These are phyloP conservation scores for Ganoderma multipileum DNA, from an alignment of 1,284 basidiomycete species.

Conservation along the genomic window DNA sequence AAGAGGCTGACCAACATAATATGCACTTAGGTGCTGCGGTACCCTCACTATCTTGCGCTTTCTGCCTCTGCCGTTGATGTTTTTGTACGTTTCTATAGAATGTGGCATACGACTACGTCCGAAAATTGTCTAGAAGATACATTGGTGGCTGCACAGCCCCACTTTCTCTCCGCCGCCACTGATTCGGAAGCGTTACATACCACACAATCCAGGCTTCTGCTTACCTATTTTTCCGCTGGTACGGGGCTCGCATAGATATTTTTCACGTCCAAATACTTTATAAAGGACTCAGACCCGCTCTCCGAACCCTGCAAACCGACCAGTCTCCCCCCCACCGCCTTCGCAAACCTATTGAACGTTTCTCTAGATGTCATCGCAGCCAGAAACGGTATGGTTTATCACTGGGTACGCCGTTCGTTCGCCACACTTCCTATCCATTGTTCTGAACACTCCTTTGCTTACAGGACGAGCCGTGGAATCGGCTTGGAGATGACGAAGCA, in stretches of 20 bases:
- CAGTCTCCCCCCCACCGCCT: neutral
- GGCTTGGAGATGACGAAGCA: conserved; percentile 47
- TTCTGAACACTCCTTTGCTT: neutral
- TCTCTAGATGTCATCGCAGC: neutral
- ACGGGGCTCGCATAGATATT: neutral
- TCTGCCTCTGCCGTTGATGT: too few relatives aligned
- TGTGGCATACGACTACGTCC: neutral
- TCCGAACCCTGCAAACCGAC: neutral
- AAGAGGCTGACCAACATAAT: too few relatives aligned
- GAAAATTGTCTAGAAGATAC: neutral
- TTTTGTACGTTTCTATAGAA: too few relatives aligned
- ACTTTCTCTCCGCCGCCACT: neutral
- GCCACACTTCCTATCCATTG: neutral
- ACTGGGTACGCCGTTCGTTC: neutral
- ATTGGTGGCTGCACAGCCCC: neutral
- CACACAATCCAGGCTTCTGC: neutral
- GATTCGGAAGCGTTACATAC: neutral
- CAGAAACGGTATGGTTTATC: neutral
- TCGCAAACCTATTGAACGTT: neutral
- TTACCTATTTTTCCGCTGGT: too few relatives aligned
- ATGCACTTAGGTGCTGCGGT: too few relatives aligned
- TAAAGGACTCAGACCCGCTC: too few relatives aligned
- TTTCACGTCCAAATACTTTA: neutral
- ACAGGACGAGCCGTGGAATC: conserved; percentile 40
- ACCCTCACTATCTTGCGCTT: too few relatives aligned